Conservation (phyloP, 768 basidiomycete species). For the Butyriboletus loyo region DNA sequence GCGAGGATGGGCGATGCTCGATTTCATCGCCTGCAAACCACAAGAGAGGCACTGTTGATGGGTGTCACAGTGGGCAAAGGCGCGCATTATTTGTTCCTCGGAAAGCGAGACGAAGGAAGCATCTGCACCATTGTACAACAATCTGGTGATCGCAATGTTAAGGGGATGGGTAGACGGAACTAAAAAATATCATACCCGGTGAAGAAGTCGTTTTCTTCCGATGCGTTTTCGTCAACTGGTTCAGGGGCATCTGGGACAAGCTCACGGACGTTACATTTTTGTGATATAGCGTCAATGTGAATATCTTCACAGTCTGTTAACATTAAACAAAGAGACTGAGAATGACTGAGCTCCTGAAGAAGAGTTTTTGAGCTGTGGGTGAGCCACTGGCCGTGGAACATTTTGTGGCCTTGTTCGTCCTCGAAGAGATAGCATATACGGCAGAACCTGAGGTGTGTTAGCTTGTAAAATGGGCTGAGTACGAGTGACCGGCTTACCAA, state of each 20-base stretch:
- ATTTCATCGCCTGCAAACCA: slow-evolving; percentile 31
- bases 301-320: slow-evolving; percentile 55
- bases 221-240: slow-evolving; percentile 39
- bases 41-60: slow-evolving; percentile 52
- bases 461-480: background rate
- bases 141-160: slow-evolving; percentile 31
- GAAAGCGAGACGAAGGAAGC: slow-evolving; percentile 48
- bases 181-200: slow-evolving; percentile 42
- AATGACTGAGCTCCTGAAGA: slow-evolving; percentile 64
- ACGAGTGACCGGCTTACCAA: slow-evolving; percentile 48
- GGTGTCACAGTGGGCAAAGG: slow-evolving; percentile 29
- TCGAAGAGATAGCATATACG: slow-evolving; percentile 65
- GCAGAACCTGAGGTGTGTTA: slow-evolving; percentile 54
- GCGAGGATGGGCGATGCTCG: slow-evolving; percentile 23
- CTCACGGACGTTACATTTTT: slow-evolving; percentile 51
- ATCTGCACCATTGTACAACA: slow-evolving; percentile 49
- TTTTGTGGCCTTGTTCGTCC: slow-evolving; percentile 36
- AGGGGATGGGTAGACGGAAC: background rate
- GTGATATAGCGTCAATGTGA: slow-evolving; percentile 51
- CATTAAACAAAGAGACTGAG: slow-evolving; percentile 55
- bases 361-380: slow-evolving; percentile 60
- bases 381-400: slow-evolving; percentile 73
- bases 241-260: slow-evolving; percentile 44
- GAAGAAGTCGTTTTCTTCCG: slow-evolving; percentile 49
- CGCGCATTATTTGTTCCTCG: slow-evolving; percentile 27